A percentile compares a stretch with the other conserved stretches of the same genome.
phyloP scores from a whole-genome alignment of 2,329 filamentous ascomycete species.

The Aspergillus texensis region DNA sequence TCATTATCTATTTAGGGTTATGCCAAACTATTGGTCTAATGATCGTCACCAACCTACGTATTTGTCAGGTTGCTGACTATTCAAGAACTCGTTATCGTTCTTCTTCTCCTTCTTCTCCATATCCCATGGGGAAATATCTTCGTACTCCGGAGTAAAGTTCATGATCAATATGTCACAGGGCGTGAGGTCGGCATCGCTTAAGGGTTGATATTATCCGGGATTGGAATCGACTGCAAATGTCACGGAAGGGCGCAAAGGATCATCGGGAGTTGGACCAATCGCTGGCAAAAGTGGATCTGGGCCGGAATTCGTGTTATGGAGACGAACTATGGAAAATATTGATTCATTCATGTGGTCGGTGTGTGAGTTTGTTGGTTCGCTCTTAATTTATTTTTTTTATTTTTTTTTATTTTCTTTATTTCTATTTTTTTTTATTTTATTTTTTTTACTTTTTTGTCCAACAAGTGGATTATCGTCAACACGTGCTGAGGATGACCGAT shows the following conservation, averaged over 20 bases:
- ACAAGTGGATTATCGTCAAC: not conserved
- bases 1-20: not conserved
- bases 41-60: not conserved
- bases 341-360: conserved; percentile 6
- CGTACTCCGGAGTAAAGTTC: not conserved
- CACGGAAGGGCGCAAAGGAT: conserved; percentile 4
- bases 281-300: not conserved
- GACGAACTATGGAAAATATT: not conserved
- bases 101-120: not conserved
- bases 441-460: not conserved
- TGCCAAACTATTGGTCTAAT: not conserved
- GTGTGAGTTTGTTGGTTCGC: not conserved
- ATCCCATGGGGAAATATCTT: not conserved
- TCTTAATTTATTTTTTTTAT: not conserved
- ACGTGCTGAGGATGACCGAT: not conserved
- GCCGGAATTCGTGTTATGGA: not conserved
- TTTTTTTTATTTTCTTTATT: not conserved
- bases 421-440: not conserved
- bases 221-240: not conserved
- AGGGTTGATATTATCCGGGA: not conserved
- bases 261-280: conserved; percentile 2
- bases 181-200: not conserved
- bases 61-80: not conserved
- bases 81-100: not conserved
- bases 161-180: not conserved